Conservation (phyloP, 2,329 filamentous ascomycete genomes). For the Hypoxylon sp. region DNA sequence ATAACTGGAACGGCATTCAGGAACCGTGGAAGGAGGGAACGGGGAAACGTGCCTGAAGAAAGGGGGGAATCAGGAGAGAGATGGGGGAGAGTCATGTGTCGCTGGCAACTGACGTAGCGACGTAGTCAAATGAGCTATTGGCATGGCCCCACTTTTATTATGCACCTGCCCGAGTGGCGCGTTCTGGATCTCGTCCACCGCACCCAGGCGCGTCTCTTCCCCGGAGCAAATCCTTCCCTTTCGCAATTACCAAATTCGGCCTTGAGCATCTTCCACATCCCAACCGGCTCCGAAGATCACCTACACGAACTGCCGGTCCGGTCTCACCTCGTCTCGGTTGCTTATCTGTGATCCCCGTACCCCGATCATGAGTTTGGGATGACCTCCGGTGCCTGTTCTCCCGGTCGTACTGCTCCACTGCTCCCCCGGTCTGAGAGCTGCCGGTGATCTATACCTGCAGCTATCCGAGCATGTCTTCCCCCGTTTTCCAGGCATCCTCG, state of each 20-base stretch:
- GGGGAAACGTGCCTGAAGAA: constrained; percentile 1
- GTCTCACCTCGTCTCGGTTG: constrained; percentile 11
- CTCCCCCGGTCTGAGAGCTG: constrained; percentile 23
- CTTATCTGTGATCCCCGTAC: constrained; percentile 14
- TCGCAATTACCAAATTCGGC: constrained; percentile 23
- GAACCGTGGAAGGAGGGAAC: constrained; percentile 13
- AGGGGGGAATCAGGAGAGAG: background rate
- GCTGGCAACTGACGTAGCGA: background rate
- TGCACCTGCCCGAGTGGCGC: constrained; percentile 7
- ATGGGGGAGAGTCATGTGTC: constrained; percentile 17
- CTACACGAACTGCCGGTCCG: constrained; percentile 26
- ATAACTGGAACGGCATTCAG: constrained; percentile 1
- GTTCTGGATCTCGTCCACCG: background rate
- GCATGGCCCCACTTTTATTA: constrained; percentile 13
- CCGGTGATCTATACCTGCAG: constrained; percentile 10
- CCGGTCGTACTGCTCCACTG: constrained; percentile 13
- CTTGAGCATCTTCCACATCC: constrained; percentile 9
- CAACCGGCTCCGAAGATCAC: constrained; percentile 26
- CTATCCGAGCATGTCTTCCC: constrained; percentile 38
- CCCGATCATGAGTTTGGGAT: constrained; percentile 34
- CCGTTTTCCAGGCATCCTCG: constrained; percentile 56
- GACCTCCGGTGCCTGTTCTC: constrained; percentile 11
- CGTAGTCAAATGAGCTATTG: constrained; percentile 8
- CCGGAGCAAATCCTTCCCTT: constrained; percentile 20
- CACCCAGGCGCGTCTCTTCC: constrained; percentile 17